Evolutionary conservation across 1,284 basidiomycete genomes (phyloP), one percentile per base, ranked within the genome.

Genomic region (Sanghuangporus weigelae): DNA sequence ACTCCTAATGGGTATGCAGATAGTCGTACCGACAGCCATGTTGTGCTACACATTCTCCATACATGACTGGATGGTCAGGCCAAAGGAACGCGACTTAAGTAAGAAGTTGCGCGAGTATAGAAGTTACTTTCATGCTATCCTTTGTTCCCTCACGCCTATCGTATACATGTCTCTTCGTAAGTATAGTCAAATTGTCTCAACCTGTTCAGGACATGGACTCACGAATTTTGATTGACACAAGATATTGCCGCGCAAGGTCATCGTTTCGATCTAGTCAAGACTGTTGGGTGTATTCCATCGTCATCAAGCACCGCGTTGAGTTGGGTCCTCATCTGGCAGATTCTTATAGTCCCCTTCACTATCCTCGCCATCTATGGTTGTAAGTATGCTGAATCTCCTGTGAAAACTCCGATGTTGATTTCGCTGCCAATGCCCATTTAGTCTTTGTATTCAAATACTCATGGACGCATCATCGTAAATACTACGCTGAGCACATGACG

Each of bases 161-260:
- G 39, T 85, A 38, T 84, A 84, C 69, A 84, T 85, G 78, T 73
- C 75, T 23, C 70, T 87, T 39, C 86, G 88, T 89, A 70, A 67
- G 86, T 80, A 36, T 2, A 46, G 55, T 19, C 44, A 46, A 54
- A 23, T 31, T 14, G 14, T 7, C 19, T 36, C 31, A 19, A 16
- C 31, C 10, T 19, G 36, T 16, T 8, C n/a, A 51, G 19, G 19
- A 26, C n/a, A 38, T 21, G 23, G 48, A 21, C 35, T 38, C 14
- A 54, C 53, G 16, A 38, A 8, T 16, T 8, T 3, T 54, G 3
- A 16, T 38, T 8, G 11, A 49, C n/a, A 12, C 35, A 35, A 90
- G 89, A 90, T 69, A 70, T 82, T 46, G 73, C 86, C 63, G 83
- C 84, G 16, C 90, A 92, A 72, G 83, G 84, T 64, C 83, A 84